Conservation (phyloP, 768 basidiomycete species). For the Podaxis carcinomalis region DNA sequence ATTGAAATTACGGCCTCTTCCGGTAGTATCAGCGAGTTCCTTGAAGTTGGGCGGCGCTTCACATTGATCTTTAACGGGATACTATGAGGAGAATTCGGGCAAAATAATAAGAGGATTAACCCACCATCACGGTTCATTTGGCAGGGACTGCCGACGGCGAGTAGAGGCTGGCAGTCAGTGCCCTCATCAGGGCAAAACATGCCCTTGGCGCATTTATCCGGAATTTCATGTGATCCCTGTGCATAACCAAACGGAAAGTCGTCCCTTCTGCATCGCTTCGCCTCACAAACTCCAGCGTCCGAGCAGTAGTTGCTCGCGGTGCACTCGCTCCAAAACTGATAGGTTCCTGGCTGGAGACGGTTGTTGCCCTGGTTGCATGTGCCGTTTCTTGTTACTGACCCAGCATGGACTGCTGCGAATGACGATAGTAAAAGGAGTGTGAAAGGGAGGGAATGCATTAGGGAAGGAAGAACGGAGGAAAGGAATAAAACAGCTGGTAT, state of each 20-base stretch:
- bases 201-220: conserved; percentile 54
- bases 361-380: conserved; percentile 53
- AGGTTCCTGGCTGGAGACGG: conserved; percentile 72
- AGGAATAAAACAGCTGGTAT: conserved; percentile 9
- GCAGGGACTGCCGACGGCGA: conserved; percentile 63
- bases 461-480: conserved; percentile 13
- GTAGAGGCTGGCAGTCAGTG: conserved; percentile 56
- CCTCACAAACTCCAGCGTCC: conserved; percentile 46
- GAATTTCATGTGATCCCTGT: conserved; percentile 36
- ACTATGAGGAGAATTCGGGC: background rate
- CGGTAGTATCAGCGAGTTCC: conserved; percentile 59
- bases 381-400: conserved; percentile 39
- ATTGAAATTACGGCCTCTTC: conserved; percentile 70
- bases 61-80: conserved; percentile 63
- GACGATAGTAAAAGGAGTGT: conserved; percentile 53
- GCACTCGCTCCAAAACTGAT: conserved; percentile 77
- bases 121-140: conserved; percentile 86
- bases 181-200: conserved; percentile 86
- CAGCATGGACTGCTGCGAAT: conserved; percentile 37
- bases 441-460: conserved; percentile 28
- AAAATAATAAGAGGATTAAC: conserved; percentile 13
- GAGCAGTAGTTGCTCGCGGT: conserved; percentile 64
- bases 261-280: conserved; percentile 70
- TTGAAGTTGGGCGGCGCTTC: conserved; percentile 59
- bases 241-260: conserved; percentile 72